Base-by-base conservation (phyloP, 1,284 basidiomycete genomes). In the Sutorius eximius region DNA sequence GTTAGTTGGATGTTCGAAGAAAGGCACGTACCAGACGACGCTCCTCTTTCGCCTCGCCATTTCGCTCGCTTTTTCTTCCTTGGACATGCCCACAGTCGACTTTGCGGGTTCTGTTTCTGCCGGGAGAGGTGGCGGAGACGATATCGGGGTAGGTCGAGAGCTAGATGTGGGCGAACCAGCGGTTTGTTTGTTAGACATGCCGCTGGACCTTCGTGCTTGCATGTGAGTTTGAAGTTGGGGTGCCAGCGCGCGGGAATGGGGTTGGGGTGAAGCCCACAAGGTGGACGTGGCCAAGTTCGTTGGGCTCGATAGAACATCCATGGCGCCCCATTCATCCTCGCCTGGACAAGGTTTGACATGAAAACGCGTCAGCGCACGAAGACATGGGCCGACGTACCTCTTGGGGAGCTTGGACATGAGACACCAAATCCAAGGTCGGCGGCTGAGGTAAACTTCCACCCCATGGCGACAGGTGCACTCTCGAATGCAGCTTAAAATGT, bases 31-130 rank as follows among this genome's bases (percentile, higher is more conserved):
- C 89, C 78, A 88, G 81, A 71, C 89, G 93, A 46, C 93, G 77
- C 70, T 95, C 93, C 70, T 95, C 93, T 65, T 93, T 88, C 93
- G 76, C 57, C 90, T 78, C 13, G 89, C 89, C 86, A 95, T 91
- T 75, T 96, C 93, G 27, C 83, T 84, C 0, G 90, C 90, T 71
- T 89, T 94, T 60, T 94, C 93, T 71, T 95, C 93, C 68, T 93
- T 95, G 36, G 82, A 81, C 79, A 93, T 77, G 5, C 75, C 69
- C 3, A 66, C 68, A 20, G 56, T 55, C 22, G 49, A 53, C 52
- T 57, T 70, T 0, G 52, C 45, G 1, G 42, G 7, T 41, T 66
- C 60, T 3, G 54, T 24, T 22, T 61, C 58, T 6, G 48, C 37
- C 1, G 51, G 45, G 4, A 58, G 51, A n/a, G 64, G 57, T 0